Percentiles rank a stretch among this genome's conserved stretches.
Conservation (phyloP, 306 rosid species). For the Fagus sylvatica region DNA sequence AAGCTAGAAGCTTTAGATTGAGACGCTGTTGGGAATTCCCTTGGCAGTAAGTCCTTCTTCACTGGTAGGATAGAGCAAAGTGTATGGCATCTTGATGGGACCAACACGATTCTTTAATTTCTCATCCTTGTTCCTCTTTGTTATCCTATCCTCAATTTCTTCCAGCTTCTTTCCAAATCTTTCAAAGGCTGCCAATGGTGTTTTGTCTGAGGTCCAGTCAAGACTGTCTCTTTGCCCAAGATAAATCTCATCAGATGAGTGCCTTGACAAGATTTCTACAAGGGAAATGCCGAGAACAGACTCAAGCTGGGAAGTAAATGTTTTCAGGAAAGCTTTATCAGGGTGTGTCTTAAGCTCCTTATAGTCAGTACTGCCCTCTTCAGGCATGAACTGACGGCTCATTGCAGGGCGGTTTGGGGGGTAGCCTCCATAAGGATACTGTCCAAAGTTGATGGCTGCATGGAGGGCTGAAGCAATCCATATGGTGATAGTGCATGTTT, state of each 20-base stretch:
- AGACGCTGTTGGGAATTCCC: slow-evolving; percentile 77
- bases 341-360: slow-evolving; percentile 51
- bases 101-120: slow-evolving; percentile 51
- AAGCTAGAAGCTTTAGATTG: slow-evolving; percentile 28
- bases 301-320: slow-evolving; percentile 47
- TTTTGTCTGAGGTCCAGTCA: slow-evolving; percentile 65
- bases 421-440: slow-evolving; percentile 70
- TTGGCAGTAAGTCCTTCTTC: slow-evolving; percentile 57
- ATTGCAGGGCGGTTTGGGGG: slow-evolving; percentile 60
- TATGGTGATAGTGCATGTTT: slow-evolving; percentile 59
- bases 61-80: slow-evolving; percentile 57
- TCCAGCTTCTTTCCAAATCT: slow-evolving; percentile 45
- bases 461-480: slow-evolving; percentile 77
- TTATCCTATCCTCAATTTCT: slow-evolving; percentile 41
- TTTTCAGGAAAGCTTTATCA: slow-evolving; percentile 62
- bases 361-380: slow-evolving; percentile 47
- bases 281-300: slow-evolving; percentile 62
- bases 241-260: slow-evolving; percentile 75
- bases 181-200: slow-evolving; percentile 45
- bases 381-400: slow-evolving; percentile 55
- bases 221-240: slow-evolving; percentile 62
- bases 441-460: slow-evolving; percentile 82
- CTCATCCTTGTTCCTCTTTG: slow-evolving; percentile 45
- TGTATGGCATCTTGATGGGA: slow-evolving; percentile 62
- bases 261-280: slow-evolving; percentile 69